A percentile compares a stretch with the other conserved stretches of the same genome.
Evolutionary conservation across 2,329 filamentous ascomycete species (phyloP).

Genomic region (Cladosporium sp.): DNA sequence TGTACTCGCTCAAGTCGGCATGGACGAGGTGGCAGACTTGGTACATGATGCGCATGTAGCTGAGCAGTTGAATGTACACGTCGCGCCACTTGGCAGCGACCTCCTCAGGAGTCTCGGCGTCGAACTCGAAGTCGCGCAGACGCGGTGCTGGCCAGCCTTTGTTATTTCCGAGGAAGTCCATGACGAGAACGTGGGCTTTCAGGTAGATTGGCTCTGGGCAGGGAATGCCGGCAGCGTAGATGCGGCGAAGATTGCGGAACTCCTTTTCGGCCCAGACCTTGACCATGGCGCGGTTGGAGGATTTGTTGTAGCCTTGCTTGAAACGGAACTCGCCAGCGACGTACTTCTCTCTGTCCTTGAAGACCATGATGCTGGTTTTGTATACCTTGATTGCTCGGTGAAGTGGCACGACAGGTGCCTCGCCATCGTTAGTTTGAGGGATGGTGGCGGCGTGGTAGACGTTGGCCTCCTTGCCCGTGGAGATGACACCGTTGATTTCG

Average conservation of each 20-base stretch:
- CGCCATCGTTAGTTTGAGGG: conserved; percentile 50
- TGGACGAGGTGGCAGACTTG: conserved; percentile 89
- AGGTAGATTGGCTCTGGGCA: conserved; percentile 87
- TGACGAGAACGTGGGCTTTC: conserved; percentile 90
- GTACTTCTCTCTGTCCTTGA: conserved; percentile 96
- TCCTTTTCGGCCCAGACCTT: conserved; percentile 99
- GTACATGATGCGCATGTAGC: conserved; percentile 90
- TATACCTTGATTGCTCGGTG: conserved; percentile 97
- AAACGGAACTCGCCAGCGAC: conserved; percentile 94
- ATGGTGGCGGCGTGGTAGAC: conserved; percentile 84
- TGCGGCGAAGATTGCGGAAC: conserved; percentile 84
- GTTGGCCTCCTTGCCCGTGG: conserved; percentile 96
- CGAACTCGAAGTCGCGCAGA: conserved; percentile 78
- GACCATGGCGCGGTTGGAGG: conserved; percentile 94
- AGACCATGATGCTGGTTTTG: conserved; percentile 95
- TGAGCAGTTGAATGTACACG: conserved; percentile 78
- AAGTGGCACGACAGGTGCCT: conserved; percentile 42
- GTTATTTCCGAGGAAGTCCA: conserved; percentile 85
- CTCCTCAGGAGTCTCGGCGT: conserved; percentile 50
- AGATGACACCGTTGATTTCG: conserved; percentile 91
- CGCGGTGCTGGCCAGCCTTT: conserved; percentile 86
- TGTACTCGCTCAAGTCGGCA: conserved; percentile 97
- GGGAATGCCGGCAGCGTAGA: conserved; percentile 79
- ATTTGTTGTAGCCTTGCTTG: conserved; percentile 85
- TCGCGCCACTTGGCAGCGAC: conserved; percentile 68